A percentile compares a stretch with the other conserved stretches of the same genome.
These are phyloP conservation scores for Colletotrichum shisoi DNA, from an alignment of 2,329 filamentous ascomycete species.

Conservation along the genomic window DNA sequence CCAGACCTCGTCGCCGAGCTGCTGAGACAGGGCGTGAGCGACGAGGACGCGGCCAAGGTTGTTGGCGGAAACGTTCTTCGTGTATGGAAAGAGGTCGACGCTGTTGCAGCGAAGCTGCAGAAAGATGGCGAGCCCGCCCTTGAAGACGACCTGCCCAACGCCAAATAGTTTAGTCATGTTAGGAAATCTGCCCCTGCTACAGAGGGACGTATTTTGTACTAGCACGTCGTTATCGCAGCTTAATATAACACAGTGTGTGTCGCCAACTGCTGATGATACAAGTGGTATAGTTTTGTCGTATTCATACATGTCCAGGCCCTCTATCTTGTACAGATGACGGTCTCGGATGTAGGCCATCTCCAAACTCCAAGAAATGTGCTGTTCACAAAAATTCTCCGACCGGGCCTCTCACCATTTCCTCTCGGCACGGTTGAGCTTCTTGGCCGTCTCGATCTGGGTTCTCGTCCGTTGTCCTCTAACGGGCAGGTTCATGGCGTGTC, in stretches of 20 bases:
- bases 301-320: slow-evolving; percentile 34
- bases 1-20: slow-evolving; percentile 80
- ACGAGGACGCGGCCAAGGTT: slow-evolving; percentile 76
- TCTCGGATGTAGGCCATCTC: slow-evolving; percentile 5
- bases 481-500: slow-evolving; percentile 92
- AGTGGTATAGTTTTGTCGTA: slow-evolving; percentile 36
- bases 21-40: slow-evolving; percentile 74
- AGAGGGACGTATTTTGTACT: neutral
- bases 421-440: slow-evolving; percentile 68
- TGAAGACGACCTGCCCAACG: slow-evolving; percentile 61
- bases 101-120: slow-evolving; percentile 72
- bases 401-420: slow-evolving; percentile 50
- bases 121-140: slow-evolving; percentile 59
- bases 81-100: slow-evolving; percentile 83
- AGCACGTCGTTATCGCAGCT: neutral
- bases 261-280: slow-evolving; percentile 7
- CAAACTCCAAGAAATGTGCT: slow-evolving; percentile 10
- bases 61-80: slow-evolving; percentile 82
- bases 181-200: neutral
- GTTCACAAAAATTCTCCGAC: neutral
- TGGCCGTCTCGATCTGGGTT: slow-evolving; percentile 70
- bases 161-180: neutral
- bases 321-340: slow-evolving; percentile 43
- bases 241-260: neutral
- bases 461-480: slow-evolving; percentile 90